These are phyloP conservation scores for Emergomyces africanus DNA, from an alignment of 2,329 filamentous ascomycete species.

Conservation along the genomic window DNA sequence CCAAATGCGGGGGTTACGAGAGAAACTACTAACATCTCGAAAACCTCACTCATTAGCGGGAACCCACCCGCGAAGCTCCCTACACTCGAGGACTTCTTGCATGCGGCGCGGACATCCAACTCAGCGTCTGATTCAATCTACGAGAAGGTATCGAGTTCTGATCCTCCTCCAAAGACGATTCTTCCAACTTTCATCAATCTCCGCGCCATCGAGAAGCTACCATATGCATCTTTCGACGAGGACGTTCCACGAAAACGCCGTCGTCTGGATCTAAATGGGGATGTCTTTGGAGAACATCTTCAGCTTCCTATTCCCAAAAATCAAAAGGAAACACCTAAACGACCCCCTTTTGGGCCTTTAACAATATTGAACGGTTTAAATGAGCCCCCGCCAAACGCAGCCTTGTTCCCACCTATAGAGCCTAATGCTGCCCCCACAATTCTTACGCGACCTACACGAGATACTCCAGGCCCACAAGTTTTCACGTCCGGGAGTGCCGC, in stretches of 20 bases:
- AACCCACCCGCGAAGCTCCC: constrained; percentile 25
- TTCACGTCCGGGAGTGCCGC: background rate
- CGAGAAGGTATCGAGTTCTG: constrained; percentile 21
- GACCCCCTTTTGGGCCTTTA: constrained; percentile 32
- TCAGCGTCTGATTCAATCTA: constrained; percentile 20
- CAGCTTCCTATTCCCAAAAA: constrained; percentile 36
- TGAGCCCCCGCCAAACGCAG: constrained; percentile 50
- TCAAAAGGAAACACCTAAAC: constrained; percentile 31
- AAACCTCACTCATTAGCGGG: constrained; percentile 14
- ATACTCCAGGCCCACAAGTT: constrained; percentile 8
- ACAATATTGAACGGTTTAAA: constrained; percentile 47
- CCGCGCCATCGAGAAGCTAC: constrained; percentile 33
- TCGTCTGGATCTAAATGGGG: constrained; percentile 29
- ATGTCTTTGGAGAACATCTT: constrained; percentile 32
- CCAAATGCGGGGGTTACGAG: constrained; percentile 27
- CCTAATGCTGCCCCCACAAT: constrained; percentile 31
- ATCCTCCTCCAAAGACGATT: constrained; percentile 28
- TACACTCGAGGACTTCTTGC: constrained; percentile 24
- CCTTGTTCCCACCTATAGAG: constrained; percentile 49
- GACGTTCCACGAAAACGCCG: constrained; percentile 30
- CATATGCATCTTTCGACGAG: constrained; percentile 29
- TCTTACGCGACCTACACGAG: constrained; percentile 23
- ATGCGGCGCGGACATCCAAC: constrained; percentile 22
- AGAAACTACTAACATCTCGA: constrained; percentile 20
- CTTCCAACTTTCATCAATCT: constrained; percentile 36